A percentile compares a stretch with the other conserved stretches of the same genome.
Evolutionary conservation across 257 asterid species (phyloP).

Genomic region (Dorcoceras hygrometricum): DNA sequence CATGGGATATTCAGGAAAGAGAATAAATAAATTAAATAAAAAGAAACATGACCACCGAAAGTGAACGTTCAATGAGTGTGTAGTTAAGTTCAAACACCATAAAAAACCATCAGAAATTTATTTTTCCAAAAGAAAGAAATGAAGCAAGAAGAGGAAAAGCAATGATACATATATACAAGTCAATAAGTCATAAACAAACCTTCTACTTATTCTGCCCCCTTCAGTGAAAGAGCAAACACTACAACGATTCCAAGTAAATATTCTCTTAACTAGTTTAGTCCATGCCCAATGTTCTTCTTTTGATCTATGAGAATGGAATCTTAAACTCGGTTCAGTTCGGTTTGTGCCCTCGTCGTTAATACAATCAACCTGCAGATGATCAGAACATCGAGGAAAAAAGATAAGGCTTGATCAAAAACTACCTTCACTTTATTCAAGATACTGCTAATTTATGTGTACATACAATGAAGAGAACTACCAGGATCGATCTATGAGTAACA

Average conservation of each 20-base stretch:
- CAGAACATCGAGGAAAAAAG: not conserved
- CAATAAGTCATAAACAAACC: not conserved
- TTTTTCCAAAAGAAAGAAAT: too few species aligned
- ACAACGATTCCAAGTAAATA: slow-evolving; percentile 1
- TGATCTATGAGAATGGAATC: not conserved
- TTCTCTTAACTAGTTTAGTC: not conserved
- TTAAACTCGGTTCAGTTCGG: slow-evolving; percentile 8
- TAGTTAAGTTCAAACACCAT: not conserved
- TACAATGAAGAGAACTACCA: not conserved
- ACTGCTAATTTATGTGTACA: not conserved
- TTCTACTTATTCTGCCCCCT: slow-evolving; percentile 3
- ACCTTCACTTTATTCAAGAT: not conserved
- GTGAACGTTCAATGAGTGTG: not conserved
- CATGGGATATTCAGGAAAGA: too few species aligned
- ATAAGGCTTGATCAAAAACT: not conserved
- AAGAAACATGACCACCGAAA: too few species aligned
- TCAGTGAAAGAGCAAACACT: slow-evolving; percentile 8
- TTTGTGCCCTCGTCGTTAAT: not conserved
- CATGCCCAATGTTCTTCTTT: not conserved
- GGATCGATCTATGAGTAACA: not conserved
- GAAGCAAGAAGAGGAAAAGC: not conserved
- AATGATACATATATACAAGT: not conserved
- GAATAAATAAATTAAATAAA: too few species aligned
- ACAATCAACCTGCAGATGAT: not conserved
- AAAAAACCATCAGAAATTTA: too few species aligned